These are phyloP conservation scores for Amylostereum areolatum DNA, from an alignment of 1,284 basidiomycete species.

Conservation along the genomic window DNA sequence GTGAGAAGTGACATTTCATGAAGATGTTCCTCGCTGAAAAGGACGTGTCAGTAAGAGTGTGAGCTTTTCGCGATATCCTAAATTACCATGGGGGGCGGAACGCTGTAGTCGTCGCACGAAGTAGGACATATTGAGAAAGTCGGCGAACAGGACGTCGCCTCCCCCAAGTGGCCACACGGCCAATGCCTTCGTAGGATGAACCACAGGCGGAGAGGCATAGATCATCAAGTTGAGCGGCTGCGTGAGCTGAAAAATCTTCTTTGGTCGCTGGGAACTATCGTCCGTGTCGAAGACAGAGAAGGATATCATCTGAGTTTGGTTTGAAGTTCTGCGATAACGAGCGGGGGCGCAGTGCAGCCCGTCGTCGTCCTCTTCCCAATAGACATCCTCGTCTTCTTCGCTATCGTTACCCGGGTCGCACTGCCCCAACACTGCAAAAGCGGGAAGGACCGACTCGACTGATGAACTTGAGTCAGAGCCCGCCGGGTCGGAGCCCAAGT, in stretches of 20 bases:
- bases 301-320: constrained; percentile 1
- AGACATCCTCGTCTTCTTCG: neutral
- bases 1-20: constrained; percentile 23
- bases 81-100: constrained; percentile 17
- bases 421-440: neutral
- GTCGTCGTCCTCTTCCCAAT: neutral
- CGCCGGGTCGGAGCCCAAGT: too few species aligned
- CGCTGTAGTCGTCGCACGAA: constrained; percentile 22
- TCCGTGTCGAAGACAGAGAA: constrained; percentile 5
- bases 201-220: constrained; percentile 21
- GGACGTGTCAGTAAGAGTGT: neutral
- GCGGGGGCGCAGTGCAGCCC: neutral
- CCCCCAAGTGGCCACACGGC: constrained; percentile 23
- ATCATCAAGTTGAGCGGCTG: constrained; percentile 14
- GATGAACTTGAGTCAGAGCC: too few species aligned
- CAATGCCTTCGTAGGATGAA: constrained; percentile 21
- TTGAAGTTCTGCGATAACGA: neutral
- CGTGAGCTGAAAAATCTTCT: constrained; percentile 12
- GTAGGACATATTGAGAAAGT: constrained; percentile 20
- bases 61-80: neutral
- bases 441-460: too few species aligned
- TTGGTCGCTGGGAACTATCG: constrained; percentile 1
- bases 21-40: constrained; percentile 19
- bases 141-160: constrained; percentile 24
- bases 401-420: neutral